Evolutionary conservation across 2,329 filamentous ascomycete species (phyloP).

Genomic region (Sclerotinia nivalis): DNA sequence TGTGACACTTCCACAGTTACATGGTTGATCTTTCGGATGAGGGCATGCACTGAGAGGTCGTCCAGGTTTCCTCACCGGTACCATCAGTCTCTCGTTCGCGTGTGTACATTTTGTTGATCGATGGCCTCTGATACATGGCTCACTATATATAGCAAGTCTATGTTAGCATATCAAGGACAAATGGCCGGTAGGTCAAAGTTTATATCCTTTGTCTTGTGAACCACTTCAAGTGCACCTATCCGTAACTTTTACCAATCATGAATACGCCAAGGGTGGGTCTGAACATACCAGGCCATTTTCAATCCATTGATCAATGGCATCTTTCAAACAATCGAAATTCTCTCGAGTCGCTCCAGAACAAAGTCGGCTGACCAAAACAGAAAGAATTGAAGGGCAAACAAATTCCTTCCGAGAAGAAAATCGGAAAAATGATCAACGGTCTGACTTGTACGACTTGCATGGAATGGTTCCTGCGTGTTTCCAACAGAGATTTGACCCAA

Average conservation of each 20-base stretch:
- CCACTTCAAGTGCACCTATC: neutral
- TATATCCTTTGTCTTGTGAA: neutral
- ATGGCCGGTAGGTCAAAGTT: neutral
- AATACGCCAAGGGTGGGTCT: neutral
- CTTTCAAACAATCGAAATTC: slow-evolving; percentile 32
- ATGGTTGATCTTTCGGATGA: slow-evolving; percentile 53
- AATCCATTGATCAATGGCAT: slow-evolving; percentile 71
- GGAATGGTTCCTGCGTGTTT: slow-evolving; percentile 2
- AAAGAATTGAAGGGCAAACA: slow-evolving; percentile 31
- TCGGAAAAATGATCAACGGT: slow-evolving; percentile 5
- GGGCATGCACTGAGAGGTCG: slow-evolving; percentile 69
- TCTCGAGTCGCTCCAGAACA: slow-evolving; percentile 22
- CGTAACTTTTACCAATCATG: neutral
- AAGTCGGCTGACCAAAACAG: slow-evolving; percentile 28
- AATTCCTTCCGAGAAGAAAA: slow-evolving; percentile 22
- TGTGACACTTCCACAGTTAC: slow-evolving; percentile 64
- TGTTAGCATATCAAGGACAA: slow-evolving; percentile 28
- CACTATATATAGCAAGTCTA: slow-evolving; percentile 51
- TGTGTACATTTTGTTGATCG: slow-evolving; percentile 75
- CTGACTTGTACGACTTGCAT: neutral
- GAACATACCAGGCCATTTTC: slow-evolving; percentile 71
- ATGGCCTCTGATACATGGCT: slow-evolving; percentile 74
- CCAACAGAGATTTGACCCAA: neutral
- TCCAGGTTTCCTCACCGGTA: slow-evolving; percentile 71
- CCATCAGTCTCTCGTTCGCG: slow-evolving; percentile 64